Evolutionary conservation across 768 basidiomycete species (phyloP), one percentile per base, ranked within the genome.

Genomic region (Lentinula raphanica): DNA sequence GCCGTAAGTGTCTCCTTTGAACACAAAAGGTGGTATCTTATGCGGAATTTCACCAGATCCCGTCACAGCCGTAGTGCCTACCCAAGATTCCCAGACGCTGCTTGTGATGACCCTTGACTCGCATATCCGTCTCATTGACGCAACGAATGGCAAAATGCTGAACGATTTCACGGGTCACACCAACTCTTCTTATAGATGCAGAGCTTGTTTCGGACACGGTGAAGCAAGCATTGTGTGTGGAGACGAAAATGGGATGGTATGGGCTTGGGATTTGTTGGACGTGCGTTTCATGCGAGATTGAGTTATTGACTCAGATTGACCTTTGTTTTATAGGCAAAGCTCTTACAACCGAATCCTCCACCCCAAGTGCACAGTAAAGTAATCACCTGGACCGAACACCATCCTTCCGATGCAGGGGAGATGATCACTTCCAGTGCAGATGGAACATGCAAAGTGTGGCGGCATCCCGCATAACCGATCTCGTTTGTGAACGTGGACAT

Each of bases 191-290:
- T 96, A 95, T 69, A 83, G 92, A 23, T 88, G 83, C 66, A 85
- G 88, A 28, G 86, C 87, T 25, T 88, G 85, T 63, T 96, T 96
- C 65, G 90, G 90, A 11, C 82, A 89, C 61, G 87, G 79, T 3
- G 97, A 98, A 71, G 88, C 87, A 7, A 83, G 70, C 25, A 85
- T 98, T 15, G 68, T 96, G 4, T 87, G 84, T 60, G 97, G 97
- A 8, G 97, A 98, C 67, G 97, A 98, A 71, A 81, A 87, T 7
- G 97, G 97, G 0, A 74, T 72, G 60, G 75, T 99, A 2, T 97
- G 93, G 92, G 84, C 84, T 40, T 99, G 95, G 95, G 92, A 96
- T 64, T 75, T 98, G 59, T 81, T 98, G 21, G 90, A 92, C 69
- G 95, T 95, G 71, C 67, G 70, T 65, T 53, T 31, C 42, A 45